Base-by-base conservation (phyloP, 2,329 filamentous ascomycete genomes). In the Ophiostoma ips region DNA sequence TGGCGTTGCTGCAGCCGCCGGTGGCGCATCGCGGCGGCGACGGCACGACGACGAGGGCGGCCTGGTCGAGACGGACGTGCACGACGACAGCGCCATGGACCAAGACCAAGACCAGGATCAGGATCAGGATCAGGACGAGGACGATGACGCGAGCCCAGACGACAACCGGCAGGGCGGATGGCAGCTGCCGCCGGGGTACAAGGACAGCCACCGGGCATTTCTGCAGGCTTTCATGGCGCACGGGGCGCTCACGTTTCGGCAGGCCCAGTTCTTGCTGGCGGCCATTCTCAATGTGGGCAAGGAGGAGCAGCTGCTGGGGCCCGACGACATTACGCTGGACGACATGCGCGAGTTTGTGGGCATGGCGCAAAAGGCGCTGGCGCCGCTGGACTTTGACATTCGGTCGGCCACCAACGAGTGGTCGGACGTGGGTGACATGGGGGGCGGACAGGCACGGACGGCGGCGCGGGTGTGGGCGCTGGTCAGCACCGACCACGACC, bases 321-420 rank as follows among this genome's bases (percentile, higher is more conserved):
- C 76, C 9, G 73, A 77, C 48, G 76, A 88, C 54, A 71, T 96
- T 35, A 83, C 79, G 0, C 66, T 78, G 54, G 76, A 80, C 15
- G 76, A 83, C 51, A 76, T 96, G 56, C 68, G 75, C 19, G 72
- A 76, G 10, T 87, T 83, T 63, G 72, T 96, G 51, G 68, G 77
- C 48, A 74, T 74, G 19, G 79, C 87, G 30, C 87, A 89, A 58
- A 71, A 76, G 40, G 79, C 79, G 19, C 76, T 94, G 45, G 84
- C 84, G 0, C 73, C 78, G 9, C 87, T 94, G 61, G 90, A 96
- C 68, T 81, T 88, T 57, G 89, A 95, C 64, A 87, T 98, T 60
- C 80, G 87, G 54, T 84, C 74, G 60, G 77, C 77, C 4, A 67
- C 77, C 34, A 79, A 92, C 59, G 89, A 95, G 63, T 28, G 43